Conservation (phyloP, 805 yeast species). For the Starmera amethionina region DNA sequence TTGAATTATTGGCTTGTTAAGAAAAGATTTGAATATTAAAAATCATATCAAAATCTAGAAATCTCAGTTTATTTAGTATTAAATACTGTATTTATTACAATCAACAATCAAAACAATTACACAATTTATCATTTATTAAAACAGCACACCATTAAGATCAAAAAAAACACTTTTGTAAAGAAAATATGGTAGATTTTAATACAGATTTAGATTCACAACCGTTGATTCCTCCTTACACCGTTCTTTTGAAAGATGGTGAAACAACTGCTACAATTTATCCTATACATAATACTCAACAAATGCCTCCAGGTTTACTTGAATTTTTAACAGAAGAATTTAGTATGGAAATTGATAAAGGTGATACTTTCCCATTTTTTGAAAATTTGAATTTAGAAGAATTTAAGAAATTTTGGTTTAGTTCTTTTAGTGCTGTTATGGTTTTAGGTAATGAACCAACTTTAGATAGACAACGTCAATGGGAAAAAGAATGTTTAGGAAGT, state of each 20-base stretch:
- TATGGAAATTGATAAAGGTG: constrained; percentile 85
- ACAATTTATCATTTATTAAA: too few species aligned
- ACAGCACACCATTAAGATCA: too few species aligned
- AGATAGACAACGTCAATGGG: constrained; percentile 66
- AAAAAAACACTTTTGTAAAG: too few species aligned
- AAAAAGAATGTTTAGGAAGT: constrained; percentile 83
- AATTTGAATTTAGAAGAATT: constrained; percentile 68
- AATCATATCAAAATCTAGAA: too few species aligned
- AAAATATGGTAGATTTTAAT: constrained; percentile 1
- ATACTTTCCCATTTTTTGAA: constrained; percentile 79
- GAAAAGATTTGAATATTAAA: too few species aligned
- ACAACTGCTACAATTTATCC: constrained; percentile 94
- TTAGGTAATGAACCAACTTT: constrained; percentile 63
- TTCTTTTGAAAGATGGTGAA: constrained; percentile 75
- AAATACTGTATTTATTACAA: too few species aligned
- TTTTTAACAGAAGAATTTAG: constrained; percentile 89
- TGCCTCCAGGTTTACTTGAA: constrained; percentile 72
- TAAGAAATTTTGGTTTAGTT: constrained; percentile 79
- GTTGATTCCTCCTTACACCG: constrained; percentile 52
- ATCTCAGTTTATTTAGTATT: too few species aligned
- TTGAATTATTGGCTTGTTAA: too few species aligned
- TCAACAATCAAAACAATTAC: too few species aligned
- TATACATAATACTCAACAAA: constrained; percentile 48
- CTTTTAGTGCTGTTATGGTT: constrained; percentile 67
- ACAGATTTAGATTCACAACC: constrained; percentile 16